Percentiles rank a stretch among this genome's conserved stretches.
phyloP scores from a whole-genome alignment of 2,329 filamentous ascomycete species.

The Epichloe bromicola region DNA sequence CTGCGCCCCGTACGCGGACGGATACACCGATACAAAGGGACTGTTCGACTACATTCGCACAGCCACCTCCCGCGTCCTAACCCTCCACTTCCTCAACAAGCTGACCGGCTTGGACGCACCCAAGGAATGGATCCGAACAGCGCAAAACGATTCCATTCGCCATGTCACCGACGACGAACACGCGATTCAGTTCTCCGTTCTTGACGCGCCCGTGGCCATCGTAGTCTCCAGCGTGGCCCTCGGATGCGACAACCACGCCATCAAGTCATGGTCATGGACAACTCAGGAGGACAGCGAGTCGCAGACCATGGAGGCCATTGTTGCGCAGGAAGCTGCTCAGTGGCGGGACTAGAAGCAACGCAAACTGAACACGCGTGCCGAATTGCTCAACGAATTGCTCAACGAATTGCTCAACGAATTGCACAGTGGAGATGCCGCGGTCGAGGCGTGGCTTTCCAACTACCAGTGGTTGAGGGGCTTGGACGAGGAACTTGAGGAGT shows the following conservation, averaged over 20 bases:
- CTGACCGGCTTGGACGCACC: conserved; percentile 6
- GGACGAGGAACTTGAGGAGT: not conserved
- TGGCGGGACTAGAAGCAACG: conserved; percentile 9
- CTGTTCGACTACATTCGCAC: conserved; percentile 33
- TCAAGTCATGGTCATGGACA: conserved; percentile 20
- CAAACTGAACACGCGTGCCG: not conserved
- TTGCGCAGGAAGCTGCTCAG: conserved; percentile 10
- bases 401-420: not conserved
- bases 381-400: too few relatives aligned
- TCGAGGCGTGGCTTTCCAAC: not conserved
- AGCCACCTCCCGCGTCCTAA: conserved; percentile 27
- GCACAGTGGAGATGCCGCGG: not conserved
- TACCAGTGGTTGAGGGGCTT: not conserved
- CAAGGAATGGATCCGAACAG: conserved; percentile 17
- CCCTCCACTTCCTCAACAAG: conserved; percentile 20
- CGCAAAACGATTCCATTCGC: conserved; percentile 21
- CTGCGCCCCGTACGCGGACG: conserved; percentile 31
- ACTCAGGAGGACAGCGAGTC: conserved; percentile 8
- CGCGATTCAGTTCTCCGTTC: conserved; percentile 21
- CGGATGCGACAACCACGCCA: conserved; percentile 7
- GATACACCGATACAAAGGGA: conserved; percentile 31
- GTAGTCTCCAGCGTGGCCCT: conserved; percentile 11
- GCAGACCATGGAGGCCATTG: conserved; percentile 12
- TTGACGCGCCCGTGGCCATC: conserved; percentile 11
- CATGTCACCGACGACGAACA: conserved; percentile 14